Base-by-base conservation (phyloP, 768 basidiomycete genomes). In the Xerocomellus chrysenteron region DNA sequence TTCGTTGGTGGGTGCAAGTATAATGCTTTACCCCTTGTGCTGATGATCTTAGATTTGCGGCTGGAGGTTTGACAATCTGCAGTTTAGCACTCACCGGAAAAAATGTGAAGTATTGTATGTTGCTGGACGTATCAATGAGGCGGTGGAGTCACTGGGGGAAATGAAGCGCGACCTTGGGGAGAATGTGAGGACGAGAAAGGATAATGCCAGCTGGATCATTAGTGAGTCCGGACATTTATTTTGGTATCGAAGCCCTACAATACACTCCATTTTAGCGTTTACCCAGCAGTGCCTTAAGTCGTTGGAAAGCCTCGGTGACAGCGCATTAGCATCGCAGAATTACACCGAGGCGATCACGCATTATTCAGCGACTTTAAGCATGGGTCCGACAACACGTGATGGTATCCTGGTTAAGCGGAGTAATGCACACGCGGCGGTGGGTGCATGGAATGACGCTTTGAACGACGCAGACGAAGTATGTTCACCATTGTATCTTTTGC, bases 31-130 rank as follows among this genome's bases (percentile, higher is more conserved):
- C 13, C 12, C 12, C 4, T 16, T n/a, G 8, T n/a, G 12, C 16
- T 52, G 36, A 56, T 19, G 12, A 4, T 33, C 8, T 17, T 14
- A 56, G 55, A 35, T 56, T 28, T 56, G 50, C 5, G 55, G 55
- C 1, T 56, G 55, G 55, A 52, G 32, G n/a, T 56, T 56, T 39
- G 55, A 56, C 13, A 40, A 53, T 33, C 28, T 56, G 8, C 9
- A 6, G 16, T 52, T 52, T 33, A 56, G 21, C 17, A 39, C 21
- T 40, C 14, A 21, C n/a, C 43, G 32, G 44, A 36, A 40, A 39
- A 30, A 28, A 21, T 56, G 55, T 6, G 50, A 56, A 33, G 17
- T 8, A 9, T 45, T 52, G 11, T 39, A 39, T 28, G 11, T 40
- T n/a, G 2, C 19, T 26, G 50, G 43, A 24, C 43, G 35, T 6